Evolutionary conservation across 441 rosid species (phyloP).

Genomic region (Gossypium trilobum): DNA sequence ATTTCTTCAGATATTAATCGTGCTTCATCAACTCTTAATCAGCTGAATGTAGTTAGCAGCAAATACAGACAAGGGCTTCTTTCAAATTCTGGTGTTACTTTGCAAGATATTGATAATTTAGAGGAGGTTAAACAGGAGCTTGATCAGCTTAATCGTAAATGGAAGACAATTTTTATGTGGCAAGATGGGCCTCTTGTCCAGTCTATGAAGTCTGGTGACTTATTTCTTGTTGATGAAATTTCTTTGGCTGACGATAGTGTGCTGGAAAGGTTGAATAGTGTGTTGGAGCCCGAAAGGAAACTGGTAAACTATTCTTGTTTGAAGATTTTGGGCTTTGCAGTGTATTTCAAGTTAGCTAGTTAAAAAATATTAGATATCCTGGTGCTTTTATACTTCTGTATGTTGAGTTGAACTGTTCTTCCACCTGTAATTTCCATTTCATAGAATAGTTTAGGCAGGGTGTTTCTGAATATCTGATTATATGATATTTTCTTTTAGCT

Average conservation of each 20-base stretch:
- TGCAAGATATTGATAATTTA: constrained; percentile 41
- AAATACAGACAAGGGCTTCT: constrained; percentile 41
- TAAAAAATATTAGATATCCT: background rate
- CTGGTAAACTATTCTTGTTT: constrained; percentile 45
- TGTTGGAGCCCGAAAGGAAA: constrained; percentile 84
- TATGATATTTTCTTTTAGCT: background rate
- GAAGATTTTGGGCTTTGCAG: background rate
- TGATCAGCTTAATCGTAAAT: constrained; percentile 50
- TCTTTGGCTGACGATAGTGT: constrained; percentile 99
- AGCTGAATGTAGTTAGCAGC: constrained; percentile 32
- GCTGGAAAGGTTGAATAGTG: constrained; percentile 88
- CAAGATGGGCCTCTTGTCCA: constrained; percentile 98
- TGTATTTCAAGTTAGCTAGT: background rate
- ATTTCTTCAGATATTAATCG: constrained; percentile 56
- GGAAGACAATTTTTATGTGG: constrained; percentile 88
- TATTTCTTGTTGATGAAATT: constrained; percentile 91
- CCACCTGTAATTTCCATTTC: background rate
- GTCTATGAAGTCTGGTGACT: constrained; percentile 85
- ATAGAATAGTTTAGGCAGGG: background rate
- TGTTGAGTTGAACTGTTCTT: background rate
- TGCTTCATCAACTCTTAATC: constrained; percentile 53
- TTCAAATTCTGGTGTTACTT: constrained; percentile 27
- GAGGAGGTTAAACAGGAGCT: constrained; percentile 51
- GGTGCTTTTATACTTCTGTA: background rate
- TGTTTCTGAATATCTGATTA: background rate